Conservation (phyloP, 805 yeast genomes). For the Saccharomycopsis synnaedendra region DNA sequence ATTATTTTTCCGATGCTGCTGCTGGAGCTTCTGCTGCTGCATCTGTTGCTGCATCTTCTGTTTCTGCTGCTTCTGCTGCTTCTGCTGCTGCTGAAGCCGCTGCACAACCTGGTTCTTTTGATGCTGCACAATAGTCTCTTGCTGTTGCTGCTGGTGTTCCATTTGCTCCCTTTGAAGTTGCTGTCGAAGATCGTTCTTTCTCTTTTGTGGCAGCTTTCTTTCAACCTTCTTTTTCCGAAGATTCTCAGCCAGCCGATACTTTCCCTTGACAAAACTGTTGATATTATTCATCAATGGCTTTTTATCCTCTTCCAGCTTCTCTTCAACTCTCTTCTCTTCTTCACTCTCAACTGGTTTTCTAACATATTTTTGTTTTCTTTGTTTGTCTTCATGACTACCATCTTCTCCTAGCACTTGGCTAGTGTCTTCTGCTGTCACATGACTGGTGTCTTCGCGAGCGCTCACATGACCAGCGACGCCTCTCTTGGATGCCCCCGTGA, state of each 20-base stretch:
- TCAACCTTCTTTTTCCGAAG: no score
- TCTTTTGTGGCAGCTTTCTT: background rate
- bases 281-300: no score
- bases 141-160: background rate
- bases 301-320: no score
- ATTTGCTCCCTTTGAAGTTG: background rate
- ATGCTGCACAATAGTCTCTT: background rate
- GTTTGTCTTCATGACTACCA: no score
- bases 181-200: background rate
- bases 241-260: no score
- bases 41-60: background rate
- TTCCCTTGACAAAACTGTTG: no score
- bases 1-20: background rate
- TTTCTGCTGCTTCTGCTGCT: background rate
- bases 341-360: no score
- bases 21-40: background rate
- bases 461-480: slow-evolving; percentile 1
- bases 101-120: background rate
- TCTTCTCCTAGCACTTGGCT: no score
- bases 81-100: background rate
- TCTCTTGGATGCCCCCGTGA: background rate
- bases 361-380: no score
- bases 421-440: no score
- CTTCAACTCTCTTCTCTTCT: no score
- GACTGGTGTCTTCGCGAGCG: background rate